A percentile compares a stretch with the other conserved stretches of the same genome.
These are phyloP conservation scores for Nannizziopsis barbatae DNA, from an alignment of 2,329 filamentous ascomycete species.

Conservation along the genomic window DNA sequence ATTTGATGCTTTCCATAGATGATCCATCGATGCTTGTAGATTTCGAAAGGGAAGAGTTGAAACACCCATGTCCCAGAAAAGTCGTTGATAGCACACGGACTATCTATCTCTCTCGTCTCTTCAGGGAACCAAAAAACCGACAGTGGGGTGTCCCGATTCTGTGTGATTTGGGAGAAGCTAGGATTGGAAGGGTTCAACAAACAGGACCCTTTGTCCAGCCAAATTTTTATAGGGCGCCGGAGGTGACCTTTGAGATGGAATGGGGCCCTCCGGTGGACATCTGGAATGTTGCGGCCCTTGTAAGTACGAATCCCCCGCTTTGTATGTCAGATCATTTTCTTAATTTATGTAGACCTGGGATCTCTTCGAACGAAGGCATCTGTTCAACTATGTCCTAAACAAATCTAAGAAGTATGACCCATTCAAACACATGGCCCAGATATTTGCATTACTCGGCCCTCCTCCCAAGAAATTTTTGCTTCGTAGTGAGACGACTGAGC, in stretches of 20 bases:
- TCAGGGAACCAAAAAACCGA: conserved; percentile 15
- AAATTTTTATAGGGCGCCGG: conserved; percentile 28
- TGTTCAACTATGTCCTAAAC: too few relatives aligned
- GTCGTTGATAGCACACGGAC: background rate
- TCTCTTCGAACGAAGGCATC: too few relatives aligned
- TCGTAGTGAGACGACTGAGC: too few relatives aligned
- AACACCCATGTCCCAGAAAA: conserved; percentile 7
- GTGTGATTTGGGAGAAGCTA: conserved; percentile 25
- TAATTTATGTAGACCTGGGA: too few relatives aligned
- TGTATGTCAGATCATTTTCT: too few relatives aligned
- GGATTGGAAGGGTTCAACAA: background rate
- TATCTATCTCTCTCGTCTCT: conserved; percentile 11
- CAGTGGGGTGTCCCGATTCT: conserved; percentile 22
- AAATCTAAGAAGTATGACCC: too few relatives aligned
- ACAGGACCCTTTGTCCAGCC: conserved; percentile 18
- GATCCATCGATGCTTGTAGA: conserved; percentile 5
- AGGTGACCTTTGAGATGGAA: conserved; percentile 39
- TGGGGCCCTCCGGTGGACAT: conserved; percentile 43
- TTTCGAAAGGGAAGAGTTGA: conserved; percentile 5
- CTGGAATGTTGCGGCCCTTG: conserved; percentile 32
- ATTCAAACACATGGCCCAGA: too few relatives aligned
- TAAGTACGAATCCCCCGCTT: too few relatives aligned
- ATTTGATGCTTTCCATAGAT: conserved; percentile 3
- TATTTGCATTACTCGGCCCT: conserved; percentile 9
- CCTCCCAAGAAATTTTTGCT: conserved; percentile 1